Conservation (phyloP, 495 filamentous ascomycete species). For the Penicillium malachiteum region DNA sequence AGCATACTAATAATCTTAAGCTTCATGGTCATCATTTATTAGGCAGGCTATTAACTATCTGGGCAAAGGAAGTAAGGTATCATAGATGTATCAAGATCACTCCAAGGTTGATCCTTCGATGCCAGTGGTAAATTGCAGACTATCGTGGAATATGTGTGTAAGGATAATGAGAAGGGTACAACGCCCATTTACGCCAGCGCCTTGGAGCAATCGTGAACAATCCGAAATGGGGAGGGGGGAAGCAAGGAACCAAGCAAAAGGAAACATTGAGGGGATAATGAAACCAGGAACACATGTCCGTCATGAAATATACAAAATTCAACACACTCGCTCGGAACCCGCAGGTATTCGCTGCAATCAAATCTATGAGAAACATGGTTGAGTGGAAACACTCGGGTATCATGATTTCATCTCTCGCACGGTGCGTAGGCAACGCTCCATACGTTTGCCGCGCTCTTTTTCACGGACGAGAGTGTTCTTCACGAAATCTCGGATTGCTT, state of each 20-base stretch:
- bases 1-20: too few species aligned
- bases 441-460: conserved; percentile 72
- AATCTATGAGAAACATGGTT: conserved; percentile 15
- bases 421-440: conserved; percentile 60
- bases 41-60: too few species aligned
- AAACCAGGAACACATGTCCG: conserved; percentile 17
- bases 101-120: too few species aligned
- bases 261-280: conserved; percentile 7
- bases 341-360: neutral
- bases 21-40: too few species aligned
- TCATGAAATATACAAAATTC: conserved; percentile 25
- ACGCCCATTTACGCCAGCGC: neutral
- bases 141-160: neutral
- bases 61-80: too few species aligned
- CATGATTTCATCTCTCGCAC: conserved; percentile 33
- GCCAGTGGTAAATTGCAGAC: too few species aligned
- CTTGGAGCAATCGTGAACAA: neutral
- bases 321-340: neutral
- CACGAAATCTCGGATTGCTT: conserved; percentile 72
- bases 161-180: conserved; percentile 3
- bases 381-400: neutral
- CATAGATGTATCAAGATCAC: too few species aligned
- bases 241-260: conserved; percentile 1
- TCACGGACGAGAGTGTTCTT: conserved; percentile 76
- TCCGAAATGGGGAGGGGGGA: neutral